Evolutionary conservation across 2,329 filamentous ascomycete genomes (phyloP), one percentile per base, ranked within the genome.

Genomic region (Colletotrichum euphorbiae): DNA sequence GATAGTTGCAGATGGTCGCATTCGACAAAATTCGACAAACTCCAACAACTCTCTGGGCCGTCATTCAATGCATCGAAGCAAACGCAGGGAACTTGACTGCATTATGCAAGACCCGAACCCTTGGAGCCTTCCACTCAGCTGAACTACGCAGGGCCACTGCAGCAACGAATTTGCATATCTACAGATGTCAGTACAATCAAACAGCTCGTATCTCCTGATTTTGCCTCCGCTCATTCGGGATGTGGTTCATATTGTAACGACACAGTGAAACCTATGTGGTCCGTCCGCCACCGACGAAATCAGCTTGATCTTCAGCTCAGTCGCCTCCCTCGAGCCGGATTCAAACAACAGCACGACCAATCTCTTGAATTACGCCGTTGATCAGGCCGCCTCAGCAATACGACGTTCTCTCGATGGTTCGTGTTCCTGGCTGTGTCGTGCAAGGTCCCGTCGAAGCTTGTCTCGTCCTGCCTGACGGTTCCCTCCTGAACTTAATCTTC

Each of bases 71-170:
- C 45, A 38, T 38, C 21, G 21, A 24, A 33, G 40, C 42, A 43
- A 17, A 59, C 24, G 56, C 28, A 40, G 12, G 28, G 43, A 36
- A 36, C 24, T 6, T 52, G 48, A 28, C 28, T 12, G 24, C 31
- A 17, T 48, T 6, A 19, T 24, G 31, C 51, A 33, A 36, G 17
- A 33, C 50, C 19, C 36, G 43, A 51, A 28, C 31, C 40, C 42
- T 12, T 15, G 64, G 64, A 58, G 51, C 52, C 64, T 21, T 51
- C 31, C 43, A n/a, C 15, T 52, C 64, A 52, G 24, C 59, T 58
- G 28, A 28, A 58, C 15, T 40, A 46, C 36, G 59, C 28, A 45
- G 58, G 51, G 43, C 64, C 19, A n/a, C 9, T 33, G 11, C 46
- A 28, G 36, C 52, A 19, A 43, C 40, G 19, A 28, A 51, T 28